A percentile compares a stretch with the other conserved stretches of the same genome.
Evolutionary conservation across 441 rosid species (phyloP).

Genomic region (Rhodomyrtus psidioides): DNA sequence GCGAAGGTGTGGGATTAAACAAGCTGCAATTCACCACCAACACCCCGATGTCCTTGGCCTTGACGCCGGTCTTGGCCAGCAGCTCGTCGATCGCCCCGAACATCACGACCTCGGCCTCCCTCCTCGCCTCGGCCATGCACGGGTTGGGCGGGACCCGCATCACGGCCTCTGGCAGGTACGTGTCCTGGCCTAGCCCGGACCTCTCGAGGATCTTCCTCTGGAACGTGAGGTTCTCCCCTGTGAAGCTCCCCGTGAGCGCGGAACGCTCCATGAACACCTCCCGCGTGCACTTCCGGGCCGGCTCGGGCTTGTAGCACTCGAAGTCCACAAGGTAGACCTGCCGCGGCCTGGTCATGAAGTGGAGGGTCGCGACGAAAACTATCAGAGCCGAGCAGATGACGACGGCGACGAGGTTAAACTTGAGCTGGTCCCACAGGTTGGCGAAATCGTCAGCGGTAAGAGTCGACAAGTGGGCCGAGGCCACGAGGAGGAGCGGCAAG

Average conservation of each 20-base stretch:
- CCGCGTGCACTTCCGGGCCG: constrained; percentile 1
- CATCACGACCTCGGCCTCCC: constrained; percentile 14
- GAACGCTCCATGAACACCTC: constrained; percentile 10
- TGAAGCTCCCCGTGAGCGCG: constrained; percentile 5
- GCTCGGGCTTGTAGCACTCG: constrained; percentile 12
- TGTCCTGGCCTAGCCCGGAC: constrained; percentile 13
- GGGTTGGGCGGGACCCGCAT: constrained; percentile 8
- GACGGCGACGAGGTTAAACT: constrained; percentile 9
- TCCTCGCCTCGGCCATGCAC: constrained; percentile 11
- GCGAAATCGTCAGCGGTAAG: background rate
- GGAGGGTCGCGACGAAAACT: constrained; percentile 9
- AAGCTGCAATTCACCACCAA: constrained; percentile 16
- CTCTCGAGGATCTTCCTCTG: constrained; percentile 18
- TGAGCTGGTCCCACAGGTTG: constrained; percentile 11
- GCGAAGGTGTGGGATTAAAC: constrained; percentile 14
- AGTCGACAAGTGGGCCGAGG: background rate
- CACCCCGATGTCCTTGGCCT: constrained; percentile 16
- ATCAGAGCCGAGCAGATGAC: constrained; percentile 2
- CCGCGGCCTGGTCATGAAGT: constrained; percentile 12
- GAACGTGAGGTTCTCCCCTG: constrained; percentile 12
- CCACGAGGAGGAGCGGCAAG: background rate
- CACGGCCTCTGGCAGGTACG: constrained; percentile 8
- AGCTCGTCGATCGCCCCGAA: constrained; percentile 14
- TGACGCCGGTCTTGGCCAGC: constrained; percentile 8
- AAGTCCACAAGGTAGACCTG: constrained; percentile 11